These are phyloP conservation scores for Fusarium nodosum DNA, from an alignment of 2,329 filamentous ascomycete genomes.

Conservation along the genomic window DNA sequence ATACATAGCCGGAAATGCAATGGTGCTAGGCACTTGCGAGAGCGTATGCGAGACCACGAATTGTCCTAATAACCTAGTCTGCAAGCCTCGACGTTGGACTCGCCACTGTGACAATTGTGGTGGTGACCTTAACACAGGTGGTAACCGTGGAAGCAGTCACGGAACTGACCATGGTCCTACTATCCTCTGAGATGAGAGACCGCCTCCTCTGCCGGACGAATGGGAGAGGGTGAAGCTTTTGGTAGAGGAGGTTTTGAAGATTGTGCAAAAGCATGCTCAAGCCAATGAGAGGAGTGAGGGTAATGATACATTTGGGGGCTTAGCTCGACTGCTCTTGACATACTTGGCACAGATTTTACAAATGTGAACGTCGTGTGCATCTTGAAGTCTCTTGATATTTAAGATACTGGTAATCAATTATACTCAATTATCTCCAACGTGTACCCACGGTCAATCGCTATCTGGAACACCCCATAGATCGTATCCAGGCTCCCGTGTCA, in stretches of 20 bases:
- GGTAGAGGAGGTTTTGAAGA: conserved; percentile 4
- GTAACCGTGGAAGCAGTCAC: neutral
- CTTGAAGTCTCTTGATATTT: rapidly evolving
- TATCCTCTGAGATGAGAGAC: conserved; percentile 5
- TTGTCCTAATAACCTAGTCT: neutral
- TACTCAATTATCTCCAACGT: neutral
- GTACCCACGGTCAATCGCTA: neutral
- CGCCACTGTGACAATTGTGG: conserved; percentile 1
- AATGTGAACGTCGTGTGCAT: neutral
- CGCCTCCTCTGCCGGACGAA: neutral
- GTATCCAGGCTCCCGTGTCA: neutral
- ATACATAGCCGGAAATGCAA: conserved; percentile 3
- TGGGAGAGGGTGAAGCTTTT: conserved; percentile 1
- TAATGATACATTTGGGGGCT: neutral
- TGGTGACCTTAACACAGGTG: neutral
- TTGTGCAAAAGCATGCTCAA: neutral
- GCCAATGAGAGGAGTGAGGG: neutral
- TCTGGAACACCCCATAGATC: neutral
- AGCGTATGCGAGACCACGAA: conserved; percentile 6
- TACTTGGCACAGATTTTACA: conserved; percentile 4
- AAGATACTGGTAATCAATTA: no score
- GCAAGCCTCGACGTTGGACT: conserved; percentile 3
- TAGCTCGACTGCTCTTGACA: neutral
- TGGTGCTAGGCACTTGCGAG: conserved; percentile 1
- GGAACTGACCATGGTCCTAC: conserved; percentile 1